Base-by-base conservation (phyloP, 352 stramenopile species). In the Globisporangium nagaii region DNA sequence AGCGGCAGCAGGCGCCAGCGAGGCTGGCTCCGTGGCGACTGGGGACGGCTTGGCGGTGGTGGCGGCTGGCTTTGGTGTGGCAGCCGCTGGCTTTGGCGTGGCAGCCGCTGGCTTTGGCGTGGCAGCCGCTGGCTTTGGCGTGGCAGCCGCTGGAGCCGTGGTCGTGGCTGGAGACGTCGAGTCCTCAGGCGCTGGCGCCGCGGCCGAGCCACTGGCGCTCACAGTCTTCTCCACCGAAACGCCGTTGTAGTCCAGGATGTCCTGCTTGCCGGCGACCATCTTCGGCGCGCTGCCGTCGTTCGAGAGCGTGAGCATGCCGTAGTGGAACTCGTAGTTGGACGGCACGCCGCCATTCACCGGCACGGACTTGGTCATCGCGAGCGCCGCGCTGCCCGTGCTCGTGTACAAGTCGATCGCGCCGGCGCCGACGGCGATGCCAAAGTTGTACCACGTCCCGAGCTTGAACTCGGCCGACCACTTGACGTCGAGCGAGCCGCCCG, bases 241-340 rank as follows among this genome's bases (percentile, higher is more conserved):
- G n/a, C 78, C 78, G 61, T 80, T 88, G 60, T 82, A 88, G 41
- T 67, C 73, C 34, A 88, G 58, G 17, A 84, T 65, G 55, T 88
- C 78, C 52, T 85, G 74, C 43, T 65, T 54, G 42, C 58, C 62
- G 0, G 55, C 49, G 20, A 62, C 66, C 77, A 88, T 86, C 35
- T 59, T 63, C 24, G 75, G 70, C 2, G 53, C 53, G 41, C 68
- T 80, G 48, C 73, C 75, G 56, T 83, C 75, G 53, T 77, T 68
- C 30, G 77, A 86, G 41, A 88, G 71, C 41, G 78, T 86, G 59
- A 88, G 69, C 59, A 80, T 64, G 39, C 75, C 78, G 39, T 82
- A 76, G 65, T 88, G 75, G 52, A 85, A 79, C 64, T 88, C 75
- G 52, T 82, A 75, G 66, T 66, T 63, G 22, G 41, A 64, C 10